Base-by-base conservation (phyloP, 2,329 filamentous ascomycete species). In the Fusarium chuoi region DNA sequence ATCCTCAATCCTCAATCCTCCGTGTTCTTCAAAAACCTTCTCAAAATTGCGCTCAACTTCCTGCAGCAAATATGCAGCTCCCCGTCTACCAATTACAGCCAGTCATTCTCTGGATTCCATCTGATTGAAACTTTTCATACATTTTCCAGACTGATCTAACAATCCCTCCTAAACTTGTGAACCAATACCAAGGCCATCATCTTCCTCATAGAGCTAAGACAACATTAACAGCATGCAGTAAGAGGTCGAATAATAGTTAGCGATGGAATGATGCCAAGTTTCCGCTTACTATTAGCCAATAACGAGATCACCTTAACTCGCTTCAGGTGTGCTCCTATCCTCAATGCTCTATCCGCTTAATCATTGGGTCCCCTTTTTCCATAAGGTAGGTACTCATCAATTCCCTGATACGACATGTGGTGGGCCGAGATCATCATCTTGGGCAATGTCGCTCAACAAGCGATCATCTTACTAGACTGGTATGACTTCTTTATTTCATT, bases 401-500 rank as follows among this genome's bases (percentile, higher is more conserved):
- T 36, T 24, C 20, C n/a, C 15, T 10, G 54, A 28, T 55, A 26
- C 22, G 18, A 35, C 36, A 24, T 17, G 30, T 7, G 20, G n/a
- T 14, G 36, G 24, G 33, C 35, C 39, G 38, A 28, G 20, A n/a
- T 12, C 18, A n/a, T 30, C n/a, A 33, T 48, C 13, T n/a, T 42
- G 18, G 28, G 20, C 49, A 60, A 36, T 38, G 38, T 42, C 68
- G 55, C 67, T 66, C 26, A 30, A 30, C 18, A 45, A 36, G 58
- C 56, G 4, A 45, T 39, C n/a, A 48, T 39, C 62, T 68, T 18
- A 49, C 59, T 68, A 55, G 41, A 55, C 22, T 54, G 41, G 39
- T 44, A 22, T 35, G 36, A 42, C 20, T 49, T 48, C 30, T 49
- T 74, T 42, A 48, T 65, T 52, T 75, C 75, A 75, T 77, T 77